These are phyloP conservation scores for Scedosporium aurantiacum DNA, from an alignment of 2,329 filamentous ascomycete species.

Conservation along the genomic window DNA sequence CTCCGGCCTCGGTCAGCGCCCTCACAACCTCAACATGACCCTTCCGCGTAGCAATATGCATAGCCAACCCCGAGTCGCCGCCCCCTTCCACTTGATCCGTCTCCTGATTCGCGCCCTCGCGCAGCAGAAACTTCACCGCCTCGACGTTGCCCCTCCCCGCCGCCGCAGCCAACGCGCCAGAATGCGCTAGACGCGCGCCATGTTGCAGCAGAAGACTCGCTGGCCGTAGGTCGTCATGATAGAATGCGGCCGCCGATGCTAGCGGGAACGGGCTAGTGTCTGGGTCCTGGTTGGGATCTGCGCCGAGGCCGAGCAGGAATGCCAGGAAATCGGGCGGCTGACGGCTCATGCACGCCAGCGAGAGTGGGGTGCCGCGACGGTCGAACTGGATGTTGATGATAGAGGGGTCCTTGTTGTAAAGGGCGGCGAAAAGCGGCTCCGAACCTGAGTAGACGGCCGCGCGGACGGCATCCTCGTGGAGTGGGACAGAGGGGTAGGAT, in stretches of 20 bases:
- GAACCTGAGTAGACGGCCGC: constrained; percentile 9
- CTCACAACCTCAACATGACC: no score
- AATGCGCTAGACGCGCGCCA: no score
- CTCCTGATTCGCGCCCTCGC: no score
- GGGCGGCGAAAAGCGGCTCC: constrained; percentile 4
- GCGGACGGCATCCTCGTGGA: constrained; percentile 8
- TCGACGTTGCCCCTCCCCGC: no score
- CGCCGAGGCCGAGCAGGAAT: constrained; percentile 9
- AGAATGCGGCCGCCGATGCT: neutral
- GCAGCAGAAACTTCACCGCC: no score
- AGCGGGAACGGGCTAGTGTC: neutral
- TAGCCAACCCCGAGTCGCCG: no score
- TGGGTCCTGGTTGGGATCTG: constrained; percentile 10
- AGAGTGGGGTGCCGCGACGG: constrained; percentile 8
- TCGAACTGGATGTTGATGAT: constrained; percentile 10
- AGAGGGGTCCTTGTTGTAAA: constrained; percentile 7
- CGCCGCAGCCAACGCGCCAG: no score
- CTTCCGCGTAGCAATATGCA: no score
- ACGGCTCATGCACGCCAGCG: constrained; percentile 9
- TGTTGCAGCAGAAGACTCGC: no score
- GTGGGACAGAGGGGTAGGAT: neutral
- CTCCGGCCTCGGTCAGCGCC: no score
- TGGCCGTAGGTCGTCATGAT: neutral
- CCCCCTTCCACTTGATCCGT: no score
- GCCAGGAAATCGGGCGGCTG: constrained; percentile 6